Evolutionary conservation across 1,139 yeast genomes (phyloP).

Genomic region (Sugiyamaella paludigena): DNA sequence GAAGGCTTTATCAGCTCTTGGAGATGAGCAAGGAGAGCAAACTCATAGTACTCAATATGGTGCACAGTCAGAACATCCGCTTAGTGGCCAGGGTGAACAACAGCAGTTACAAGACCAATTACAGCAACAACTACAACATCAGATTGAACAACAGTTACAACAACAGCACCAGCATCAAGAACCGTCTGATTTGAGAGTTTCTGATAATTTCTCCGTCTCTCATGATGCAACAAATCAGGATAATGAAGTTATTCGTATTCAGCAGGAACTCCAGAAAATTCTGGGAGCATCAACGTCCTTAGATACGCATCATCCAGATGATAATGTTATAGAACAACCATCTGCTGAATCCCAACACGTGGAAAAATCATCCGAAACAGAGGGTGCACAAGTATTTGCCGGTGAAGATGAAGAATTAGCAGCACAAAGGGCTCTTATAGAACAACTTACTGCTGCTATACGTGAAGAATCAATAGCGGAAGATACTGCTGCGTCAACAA

Average conservation of each 20-base stretch:
- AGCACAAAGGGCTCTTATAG: constrained; percentile 13
- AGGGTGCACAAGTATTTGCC: background rate
- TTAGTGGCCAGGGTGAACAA: background rate
- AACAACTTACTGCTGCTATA: constrained; percentile 15
- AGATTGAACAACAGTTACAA: background rate
- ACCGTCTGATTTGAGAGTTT: no score
- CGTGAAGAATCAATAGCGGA: constrained; percentile 4
- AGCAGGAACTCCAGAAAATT: constrained; percentile 8
- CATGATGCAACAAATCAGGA: background rate
- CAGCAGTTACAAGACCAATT: background rate
- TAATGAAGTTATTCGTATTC: constrained; percentile 4
- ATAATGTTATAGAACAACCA: background rate
- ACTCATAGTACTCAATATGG: background rate
- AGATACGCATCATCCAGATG: background rate
- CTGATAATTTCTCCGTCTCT: background rate
- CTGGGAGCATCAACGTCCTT: background rate
- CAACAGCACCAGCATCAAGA: background rate
- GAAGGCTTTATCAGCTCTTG: constrained; percentile 9
- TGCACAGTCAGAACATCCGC: background rate
- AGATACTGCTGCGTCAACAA: background rate
- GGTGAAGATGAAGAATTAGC: constrained; percentile 5
- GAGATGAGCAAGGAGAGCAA: background rate
- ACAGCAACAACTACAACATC: background rate
- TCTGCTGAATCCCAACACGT: background rate
- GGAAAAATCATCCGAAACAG: background rate